Evolutionary conservation across 202 grass and related monocot genomes (phyloP), one percentile per base, ranked within the genome.

Genomic region (Dendrocalamus latiflorus): DNA sequence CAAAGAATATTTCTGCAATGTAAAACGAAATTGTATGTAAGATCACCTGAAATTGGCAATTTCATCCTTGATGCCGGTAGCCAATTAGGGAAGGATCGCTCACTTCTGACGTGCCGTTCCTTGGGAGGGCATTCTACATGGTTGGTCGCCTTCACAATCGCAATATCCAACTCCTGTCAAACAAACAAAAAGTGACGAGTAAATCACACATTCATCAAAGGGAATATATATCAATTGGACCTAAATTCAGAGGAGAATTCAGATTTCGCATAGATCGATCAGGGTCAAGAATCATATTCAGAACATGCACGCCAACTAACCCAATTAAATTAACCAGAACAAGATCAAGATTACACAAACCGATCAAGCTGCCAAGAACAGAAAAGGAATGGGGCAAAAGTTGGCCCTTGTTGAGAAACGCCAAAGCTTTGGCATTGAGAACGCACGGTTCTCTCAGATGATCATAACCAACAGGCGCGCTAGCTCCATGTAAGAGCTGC

Each of bases 101-200:
- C 72, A 98, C 95, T 98, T 86, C 91, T 81, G 70, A 98, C 93
- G 38, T 98, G 92, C 30, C 92, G 84, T 47, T 98, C 95, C 76
- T 98, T 98, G 30, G 95, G 93, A 80, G 95, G 95, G 87, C 89
- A 85, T 62, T 95, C 95, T 5, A 98, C 95, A 67, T 98, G 95
- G 85, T 90, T 98, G 30, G 95, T 98, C 36, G 95, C 95, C 85
- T 95, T 98, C 76, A 98, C 93, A 68, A 95, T 98, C 1, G 95
- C 93, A 72, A 98, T 75, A 84, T 98, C 95, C 95, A 98, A 83
- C 53, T 98, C 95, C 95, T 98, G 67, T 10, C 65, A 81, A 76
- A 84, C 15, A 66, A 81, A 8, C 45, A 14, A 18, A 60, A 60
- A 17, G 10, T 41, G 9, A 39, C 39, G 1, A 13, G 5, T 14